Conservation (phyloP, 2,329 filamentous ascomycete genomes). For the Phyllosticta citribraziliensis region DNA sequence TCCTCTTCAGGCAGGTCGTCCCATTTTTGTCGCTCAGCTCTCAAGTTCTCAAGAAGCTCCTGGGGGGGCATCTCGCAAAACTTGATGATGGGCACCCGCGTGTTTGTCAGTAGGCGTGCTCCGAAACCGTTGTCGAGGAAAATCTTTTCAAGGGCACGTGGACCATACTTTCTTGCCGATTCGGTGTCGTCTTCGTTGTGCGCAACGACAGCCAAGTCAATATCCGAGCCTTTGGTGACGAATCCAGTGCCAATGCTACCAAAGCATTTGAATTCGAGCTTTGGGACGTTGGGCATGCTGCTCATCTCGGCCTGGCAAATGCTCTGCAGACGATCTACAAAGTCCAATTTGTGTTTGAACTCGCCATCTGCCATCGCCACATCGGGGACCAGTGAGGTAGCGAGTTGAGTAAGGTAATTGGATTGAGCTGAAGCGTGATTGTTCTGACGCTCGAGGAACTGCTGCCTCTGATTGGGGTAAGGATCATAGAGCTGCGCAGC, state of each 20-base stretch:
- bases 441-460: neutral
- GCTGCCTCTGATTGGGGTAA: neutral
- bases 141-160: slow-evolving; percentile 61
- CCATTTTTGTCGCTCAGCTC: slow-evolving; percentile 61
- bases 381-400: slow-evolving; percentile 40
- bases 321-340: slow-evolving; percentile 54
- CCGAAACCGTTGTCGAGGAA: slow-evolving; percentile 64
- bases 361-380: slow-evolving; percentile 56
- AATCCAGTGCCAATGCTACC: slow-evolving; percentile 79
- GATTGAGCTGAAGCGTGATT: slow-evolving; percentile 24
- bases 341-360: slow-evolving; percentile 59
- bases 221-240: slow-evolving; percentile 77
- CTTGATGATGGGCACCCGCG: slow-evolving; percentile 80
- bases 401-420: slow-evolving; percentile 34
- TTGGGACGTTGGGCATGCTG: slow-evolving; percentile 22
- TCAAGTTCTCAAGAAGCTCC: slow-evolving; percentile 50
- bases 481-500: slow-evolving; percentile 2
- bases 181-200: slow-evolving; percentile 44
- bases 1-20: slow-evolving; percentile 45
- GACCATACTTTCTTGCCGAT: slow-evolving; percentile 1
- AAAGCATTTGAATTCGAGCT: slow-evolving; percentile 65
- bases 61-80: slow-evolving; percentile 63
- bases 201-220: slow-evolving; percentile 71
- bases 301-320: slow-evolving; percentile 51
- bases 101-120: slow-evolving; percentile 66